Evolutionary conservation across 106 monocot genomes (phyloP).

Genomic region (Triglochin maritima): DNA sequence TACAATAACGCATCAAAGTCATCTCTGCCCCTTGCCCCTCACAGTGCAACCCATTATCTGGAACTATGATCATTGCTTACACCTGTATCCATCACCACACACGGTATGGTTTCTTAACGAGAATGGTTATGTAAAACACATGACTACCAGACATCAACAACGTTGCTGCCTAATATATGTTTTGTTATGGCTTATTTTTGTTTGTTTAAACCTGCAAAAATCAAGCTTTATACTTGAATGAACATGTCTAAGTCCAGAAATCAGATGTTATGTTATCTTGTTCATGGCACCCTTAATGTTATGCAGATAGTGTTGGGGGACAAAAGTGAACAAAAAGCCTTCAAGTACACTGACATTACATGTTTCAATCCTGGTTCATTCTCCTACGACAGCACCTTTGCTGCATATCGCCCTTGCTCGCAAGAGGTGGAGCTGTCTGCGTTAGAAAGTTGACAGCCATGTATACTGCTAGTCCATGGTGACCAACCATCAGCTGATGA

Average conservation of each 20-base stretch:
- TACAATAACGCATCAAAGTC: conserved; percentile 97
- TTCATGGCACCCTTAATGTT: no score
- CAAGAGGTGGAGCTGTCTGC: conserved; percentile 82
- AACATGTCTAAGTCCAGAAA: no score
- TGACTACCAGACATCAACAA: no score
- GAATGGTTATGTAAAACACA: not conserved
- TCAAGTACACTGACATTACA: conserved; percentile 83
- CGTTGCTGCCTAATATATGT: no score
- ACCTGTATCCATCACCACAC: conserved; percentile 86
- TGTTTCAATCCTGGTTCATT: conserved; percentile 98
- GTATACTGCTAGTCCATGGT: no score
- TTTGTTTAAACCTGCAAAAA: no score
- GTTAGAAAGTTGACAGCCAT: conserved; percentile 20
- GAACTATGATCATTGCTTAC: conserved; percentile 96
- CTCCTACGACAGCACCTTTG: conserved; percentile 77
- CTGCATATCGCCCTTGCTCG: conserved; percentile 84
- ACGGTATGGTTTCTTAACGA: conserved; percentile 29
- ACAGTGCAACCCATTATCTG: conserved; percentile 93
- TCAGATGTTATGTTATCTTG: no score
- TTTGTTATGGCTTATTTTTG: no score
- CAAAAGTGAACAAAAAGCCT: conserved; percentile 81
- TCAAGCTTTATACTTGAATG: no score
- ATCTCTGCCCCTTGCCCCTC: conserved; percentile 92
- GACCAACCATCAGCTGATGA: no score
- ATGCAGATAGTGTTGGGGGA: conserved; percentile 92